Conservation (phyloP, 2,329 filamentous ascomycete genomes). For the Alternaria brassicae region DNA sequence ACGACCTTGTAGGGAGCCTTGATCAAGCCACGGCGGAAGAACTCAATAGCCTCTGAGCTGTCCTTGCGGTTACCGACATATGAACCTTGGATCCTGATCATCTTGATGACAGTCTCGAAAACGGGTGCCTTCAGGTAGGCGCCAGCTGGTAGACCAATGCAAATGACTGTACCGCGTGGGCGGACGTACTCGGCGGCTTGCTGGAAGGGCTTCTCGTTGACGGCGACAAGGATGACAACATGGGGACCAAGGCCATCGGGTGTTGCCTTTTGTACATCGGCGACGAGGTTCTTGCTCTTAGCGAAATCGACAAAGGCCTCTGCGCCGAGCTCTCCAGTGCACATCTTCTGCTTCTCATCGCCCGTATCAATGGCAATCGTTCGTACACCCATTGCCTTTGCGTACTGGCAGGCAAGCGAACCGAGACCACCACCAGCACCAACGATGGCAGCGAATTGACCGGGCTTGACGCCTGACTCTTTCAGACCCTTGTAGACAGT, state of each 20-base stretch:
- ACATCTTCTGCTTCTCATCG: constrained; percentile 78
- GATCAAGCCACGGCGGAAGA: constrained; percentile 84
- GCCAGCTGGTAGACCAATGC: constrained; percentile 84
- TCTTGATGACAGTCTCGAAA: constrained; percentile 86
- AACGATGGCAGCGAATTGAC: constrained; percentile 82
- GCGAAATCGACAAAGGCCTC: constrained; percentile 80
- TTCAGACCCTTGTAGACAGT: constrained; percentile 93
- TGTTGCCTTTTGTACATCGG: constrained; percentile 82
- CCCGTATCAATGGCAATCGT: constrained; percentile 84
- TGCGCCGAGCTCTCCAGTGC: constrained; percentile 71
- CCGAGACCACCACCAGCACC: constrained; percentile 87
- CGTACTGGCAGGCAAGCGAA: constrained; percentile 82
- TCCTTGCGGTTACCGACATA: constrained; percentile 95
- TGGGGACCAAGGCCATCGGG: constrained; percentile 83
- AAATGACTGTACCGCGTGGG: constrained; percentile 80
- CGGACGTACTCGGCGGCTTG: constrained; percentile 90
- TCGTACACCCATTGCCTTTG: constrained; percentile 85
- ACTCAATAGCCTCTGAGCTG: constrained; percentile 86
- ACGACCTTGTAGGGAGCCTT: constrained; percentile 86
- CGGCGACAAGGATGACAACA: constrained; percentile 85
- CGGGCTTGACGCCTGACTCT: constrained; percentile 76
- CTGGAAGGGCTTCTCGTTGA: constrained; percentile 91
- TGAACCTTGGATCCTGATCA: constrained; percentile 85
- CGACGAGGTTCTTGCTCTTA: constrained; percentile 76
- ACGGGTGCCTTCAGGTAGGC: constrained; percentile 81